These are phyloP conservation scores for Astrephomene gubernaculifera DNA, from an alignment of 139 green algal genomes.

Conservation along the genomic window DNA sequence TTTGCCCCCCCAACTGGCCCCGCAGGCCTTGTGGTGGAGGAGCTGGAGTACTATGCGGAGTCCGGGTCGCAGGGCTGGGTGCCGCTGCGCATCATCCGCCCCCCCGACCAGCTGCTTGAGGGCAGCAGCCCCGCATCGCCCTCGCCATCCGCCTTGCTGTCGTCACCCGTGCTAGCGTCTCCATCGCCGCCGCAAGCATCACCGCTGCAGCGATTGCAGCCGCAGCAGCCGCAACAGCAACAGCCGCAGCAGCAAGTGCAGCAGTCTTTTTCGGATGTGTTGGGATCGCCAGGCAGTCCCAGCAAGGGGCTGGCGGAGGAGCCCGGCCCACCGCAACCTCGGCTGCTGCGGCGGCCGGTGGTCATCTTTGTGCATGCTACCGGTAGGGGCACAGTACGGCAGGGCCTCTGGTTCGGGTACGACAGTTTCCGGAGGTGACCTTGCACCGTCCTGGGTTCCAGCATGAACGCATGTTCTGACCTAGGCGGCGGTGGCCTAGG, in stretches of 20 bases:
- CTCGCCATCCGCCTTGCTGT: too few species aligned
- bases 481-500: too few species aligned
- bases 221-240: neutral
- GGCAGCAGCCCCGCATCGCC: neutral
- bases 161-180: too few species aligned
- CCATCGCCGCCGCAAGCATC: neutral
- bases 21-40: slow-evolving; percentile 48
- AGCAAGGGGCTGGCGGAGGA: too few species aligned
- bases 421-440: too few species aligned
- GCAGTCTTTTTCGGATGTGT: too few species aligned
- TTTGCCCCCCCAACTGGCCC: too few species aligned
- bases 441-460: too few species aligned
- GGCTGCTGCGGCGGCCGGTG: neutral
- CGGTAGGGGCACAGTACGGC: too few species aligned
- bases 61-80: slow-evolving; percentile 63
- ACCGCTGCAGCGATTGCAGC: neutral
- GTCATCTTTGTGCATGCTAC: slow-evolving; percentile 60
- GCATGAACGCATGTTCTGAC: too few species aligned
- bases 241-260: neutral
- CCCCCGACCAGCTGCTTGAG: neutral
- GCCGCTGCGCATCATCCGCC: slow-evolving; percentile 57
- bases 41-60: slow-evolving; percentile 54
- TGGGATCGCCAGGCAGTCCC: too few species aligned
- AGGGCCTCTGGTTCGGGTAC: too few species aligned
- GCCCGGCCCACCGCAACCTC: neutral